phyloP scores from a whole-genome alignment of 345 rosid species.

The Eucalyptus cloeziana region DNA sequence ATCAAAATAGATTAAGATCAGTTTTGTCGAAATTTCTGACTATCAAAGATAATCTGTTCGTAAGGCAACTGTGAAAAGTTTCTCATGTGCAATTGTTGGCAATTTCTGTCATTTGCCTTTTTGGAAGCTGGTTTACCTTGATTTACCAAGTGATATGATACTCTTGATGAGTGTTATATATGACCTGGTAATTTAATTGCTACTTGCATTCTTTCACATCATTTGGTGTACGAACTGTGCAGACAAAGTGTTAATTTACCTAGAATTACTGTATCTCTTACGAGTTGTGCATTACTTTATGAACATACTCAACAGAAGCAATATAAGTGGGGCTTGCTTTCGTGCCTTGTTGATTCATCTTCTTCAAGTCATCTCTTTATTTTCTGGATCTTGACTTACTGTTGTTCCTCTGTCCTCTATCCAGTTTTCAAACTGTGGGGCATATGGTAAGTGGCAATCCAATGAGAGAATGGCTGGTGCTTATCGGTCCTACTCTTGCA shows the following conservation, averaged over 20 bases:
- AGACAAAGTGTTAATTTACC: not conserved
- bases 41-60: not conserved
- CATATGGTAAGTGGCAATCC: not conserved
- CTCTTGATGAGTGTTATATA: not conserved
- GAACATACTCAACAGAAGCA: not conserved
- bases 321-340: not conserved
- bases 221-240: not conserved
- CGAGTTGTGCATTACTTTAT: not conserved
- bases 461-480: not conserved
- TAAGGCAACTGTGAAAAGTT: not conserved
- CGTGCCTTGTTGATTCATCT: not conserved
- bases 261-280: not conserved
- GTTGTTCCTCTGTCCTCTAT: not conserved
- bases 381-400: not conserved
- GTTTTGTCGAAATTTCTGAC: not conserved
- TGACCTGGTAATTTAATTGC: not conserved
- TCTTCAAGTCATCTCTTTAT: not conserved
- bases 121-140: not conserved
- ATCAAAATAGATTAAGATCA: not conserved
- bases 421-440: not conserved
- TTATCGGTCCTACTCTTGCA: not conserved
- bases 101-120: not conserved
- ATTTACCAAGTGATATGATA: not conserved
- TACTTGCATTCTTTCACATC: not conserved
- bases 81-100: not conserved